Evolutionary conservation across 306 rosid genomes (phyloP).

Genomic region (Canavalia gladiata): DNA sequence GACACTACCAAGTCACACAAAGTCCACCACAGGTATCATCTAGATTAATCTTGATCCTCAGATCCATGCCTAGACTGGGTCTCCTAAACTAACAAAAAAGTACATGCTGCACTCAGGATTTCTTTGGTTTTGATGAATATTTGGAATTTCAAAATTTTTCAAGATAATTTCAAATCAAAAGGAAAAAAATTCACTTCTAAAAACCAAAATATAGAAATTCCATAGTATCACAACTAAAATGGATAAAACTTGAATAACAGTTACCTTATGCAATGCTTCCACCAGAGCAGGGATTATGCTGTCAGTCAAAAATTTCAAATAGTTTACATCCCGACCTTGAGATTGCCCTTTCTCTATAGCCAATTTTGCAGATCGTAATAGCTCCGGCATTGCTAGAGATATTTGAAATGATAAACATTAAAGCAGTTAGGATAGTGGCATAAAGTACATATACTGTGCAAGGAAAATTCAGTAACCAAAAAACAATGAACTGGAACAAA

Average conservation of each 20-base stretch:
- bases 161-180: conserved; percentile 17
- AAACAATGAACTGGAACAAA: conserved; percentile 23
- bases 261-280: conserved; percentile 96
- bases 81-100: conserved; percentile 17
- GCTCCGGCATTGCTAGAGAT: conserved; percentile 93
- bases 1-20: conserved; percentile 14
- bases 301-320: conserved; percentile 89
- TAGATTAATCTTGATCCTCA: conserved; percentile 21
- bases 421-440: conserved; percentile 19
- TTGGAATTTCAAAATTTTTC: not conserved
- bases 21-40: conserved; percentile 13
- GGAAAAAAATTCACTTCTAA: not conserved
- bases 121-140: conserved; percentile 34
- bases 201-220: conserved; percentile 8
- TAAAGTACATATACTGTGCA: not conserved
- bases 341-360: conserved; percentile 96
- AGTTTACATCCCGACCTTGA: conserved; percentile 86
- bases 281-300: conserved; percentile 90
- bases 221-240: not conserved
- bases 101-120: conserved; percentile 25
- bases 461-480: not conserved
- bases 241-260: conserved; percentile 19
- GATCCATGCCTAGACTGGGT: not conserved
- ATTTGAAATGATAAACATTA: conserved; percentile 40
- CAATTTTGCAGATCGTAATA: conserved; percentile 90